Evolutionary conservation across 176 grass and related monocot species (phyloP), one percentile per base, ranked within the genome.

Genomic region (Calamus simplicifolius): DNA sequence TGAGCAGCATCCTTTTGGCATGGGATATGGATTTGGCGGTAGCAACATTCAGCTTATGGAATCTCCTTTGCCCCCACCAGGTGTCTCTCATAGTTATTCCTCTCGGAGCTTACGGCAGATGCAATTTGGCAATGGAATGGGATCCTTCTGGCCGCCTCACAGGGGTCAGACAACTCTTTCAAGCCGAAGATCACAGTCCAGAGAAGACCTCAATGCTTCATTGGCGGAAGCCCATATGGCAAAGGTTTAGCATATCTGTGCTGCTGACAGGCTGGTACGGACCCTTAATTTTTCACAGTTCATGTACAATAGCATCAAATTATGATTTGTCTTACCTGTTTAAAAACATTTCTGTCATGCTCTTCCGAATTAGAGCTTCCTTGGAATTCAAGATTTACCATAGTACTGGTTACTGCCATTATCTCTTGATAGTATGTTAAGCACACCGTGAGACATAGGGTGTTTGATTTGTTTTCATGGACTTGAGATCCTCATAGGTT

Each of bases 51-150:
- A 90, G 62, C 84, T 98, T 71, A 82, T 81, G 62, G 87, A 92
- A 61, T 84, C 88, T 54, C 85, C 93, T 14, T 85, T 80, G 56
- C 65, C 69, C 48, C 76, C 87, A 12, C 73, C 82, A 68, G 78
- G 84, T 52, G 81, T 72, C 8, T 80, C 89, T 63, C 84, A 92
- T 72, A 98, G 87, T 70, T 92, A 92, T 77, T 98, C 93, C 25
- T 88, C 86, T 72, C 87, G 93, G 17, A 98, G 79, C 72, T 75
- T 98, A 85, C 84, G 81, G 56, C 93, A 98, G 78, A 98, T 91
- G 81, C 93, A 89, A 58, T 88, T 80, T 76, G 77, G 81, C 14
- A 83, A 81, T 60, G 84, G 75, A 50, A 75, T 76, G 48, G 56
- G 68, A 51, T 60, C 68, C 43, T 71, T 71, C 55, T 75, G 81